Percentiles rank a stretch among this genome's conserved stretches.
Evolutionary conservation across 2,329 filamentous ascomycete genomes (phyloP).

Genomic region (Stagonosporopsis chrysanthemi): DNA sequence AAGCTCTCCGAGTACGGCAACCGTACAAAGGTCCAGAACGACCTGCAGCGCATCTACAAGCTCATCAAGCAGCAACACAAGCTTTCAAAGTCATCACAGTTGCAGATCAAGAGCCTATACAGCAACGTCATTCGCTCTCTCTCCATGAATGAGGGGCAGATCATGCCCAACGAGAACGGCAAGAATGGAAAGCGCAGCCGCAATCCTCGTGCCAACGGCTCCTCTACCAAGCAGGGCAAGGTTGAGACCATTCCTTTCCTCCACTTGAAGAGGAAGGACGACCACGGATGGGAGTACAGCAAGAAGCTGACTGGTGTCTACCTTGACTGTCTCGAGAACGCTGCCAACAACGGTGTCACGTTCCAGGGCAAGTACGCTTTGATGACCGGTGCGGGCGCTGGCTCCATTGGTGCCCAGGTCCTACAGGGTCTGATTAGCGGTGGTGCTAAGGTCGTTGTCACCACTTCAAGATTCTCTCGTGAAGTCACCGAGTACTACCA

Average conservation of each 20-base stretch:
- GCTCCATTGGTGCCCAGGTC: conserved; percentile 96
- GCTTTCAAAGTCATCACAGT: conserved; percentile 92
- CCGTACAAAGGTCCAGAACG: conserved; percentile 96
- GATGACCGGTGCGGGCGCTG: conserved; percentile 98
- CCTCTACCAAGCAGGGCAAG: conserved; percentile 80
- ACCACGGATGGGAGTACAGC: conserved; percentile 98
- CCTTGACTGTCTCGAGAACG: conserved; percentile 88
- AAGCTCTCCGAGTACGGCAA: conserved; percentile 99
- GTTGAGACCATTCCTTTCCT: conserved; percentile 97
- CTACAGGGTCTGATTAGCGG: conserved; percentile 95
- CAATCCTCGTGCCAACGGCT: conserved; percentile 60
- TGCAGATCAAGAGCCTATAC: conserved; percentile 96
- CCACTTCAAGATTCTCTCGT: conserved; percentile 93
- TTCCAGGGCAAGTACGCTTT: conserved; percentile 95
- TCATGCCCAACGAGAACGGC: conserved; percentile 85
- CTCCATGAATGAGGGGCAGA: conserved; percentile 97
- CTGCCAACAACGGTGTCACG: conserved; percentile 84
- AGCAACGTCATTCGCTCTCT: conserved; percentile 92
- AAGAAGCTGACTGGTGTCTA: conserved; percentile 97
- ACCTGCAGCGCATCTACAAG: conserved; percentile 94
- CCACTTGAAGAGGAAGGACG: conserved; percentile 91
- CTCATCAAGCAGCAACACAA: conserved; percentile 98
- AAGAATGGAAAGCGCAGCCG: conserved; percentile 69
- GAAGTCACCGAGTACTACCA: conserved; percentile 99
- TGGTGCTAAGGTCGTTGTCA: conserved; percentile 95